These are phyloP conservation scores for Elsinoe batatas DNA, from an alignment of 2,329 filamentous ascomycete species.

Conservation along the genomic window DNA sequence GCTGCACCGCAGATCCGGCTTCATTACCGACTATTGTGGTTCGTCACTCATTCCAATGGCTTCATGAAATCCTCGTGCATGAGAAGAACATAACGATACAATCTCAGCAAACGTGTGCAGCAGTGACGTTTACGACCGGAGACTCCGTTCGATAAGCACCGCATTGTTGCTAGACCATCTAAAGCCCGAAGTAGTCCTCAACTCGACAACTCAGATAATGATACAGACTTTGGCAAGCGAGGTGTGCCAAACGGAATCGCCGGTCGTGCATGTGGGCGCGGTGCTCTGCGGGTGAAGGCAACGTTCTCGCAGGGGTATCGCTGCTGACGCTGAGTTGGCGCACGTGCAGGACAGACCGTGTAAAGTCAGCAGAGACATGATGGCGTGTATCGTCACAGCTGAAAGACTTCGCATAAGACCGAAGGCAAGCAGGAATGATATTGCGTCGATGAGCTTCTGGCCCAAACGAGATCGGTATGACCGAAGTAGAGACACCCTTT, in stretches of 20 bases:
- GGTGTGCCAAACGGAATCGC: background rate
- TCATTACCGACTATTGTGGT: background rate
- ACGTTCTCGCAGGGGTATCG: background rate
- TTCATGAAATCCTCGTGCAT: background rate
- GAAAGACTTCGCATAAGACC: background rate
- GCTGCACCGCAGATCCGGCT: constrained; percentile 2
- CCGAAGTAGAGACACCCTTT: background rate
- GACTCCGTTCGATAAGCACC: no score
- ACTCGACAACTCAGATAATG: background rate
- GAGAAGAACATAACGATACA: background rate
- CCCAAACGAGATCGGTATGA: background rate
- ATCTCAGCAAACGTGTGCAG: background rate
- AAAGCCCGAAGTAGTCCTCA: no score
- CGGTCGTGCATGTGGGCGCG: background rate
- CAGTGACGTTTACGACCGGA: background rate
- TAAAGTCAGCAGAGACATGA: background rate
- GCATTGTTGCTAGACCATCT: no score
- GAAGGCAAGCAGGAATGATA: no score
- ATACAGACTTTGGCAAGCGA: background rate
- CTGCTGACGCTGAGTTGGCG: background rate
- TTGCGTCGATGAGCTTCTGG: background rate
- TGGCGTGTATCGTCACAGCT: background rate
- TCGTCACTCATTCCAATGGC: no score
- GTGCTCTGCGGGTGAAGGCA: background rate
- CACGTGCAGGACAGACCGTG: background rate